These are phyloP conservation scores for Annulohypoxylon truncatum DNA, from an alignment of 2,329 filamentous ascomycete species.

Conservation along the genomic window DNA sequence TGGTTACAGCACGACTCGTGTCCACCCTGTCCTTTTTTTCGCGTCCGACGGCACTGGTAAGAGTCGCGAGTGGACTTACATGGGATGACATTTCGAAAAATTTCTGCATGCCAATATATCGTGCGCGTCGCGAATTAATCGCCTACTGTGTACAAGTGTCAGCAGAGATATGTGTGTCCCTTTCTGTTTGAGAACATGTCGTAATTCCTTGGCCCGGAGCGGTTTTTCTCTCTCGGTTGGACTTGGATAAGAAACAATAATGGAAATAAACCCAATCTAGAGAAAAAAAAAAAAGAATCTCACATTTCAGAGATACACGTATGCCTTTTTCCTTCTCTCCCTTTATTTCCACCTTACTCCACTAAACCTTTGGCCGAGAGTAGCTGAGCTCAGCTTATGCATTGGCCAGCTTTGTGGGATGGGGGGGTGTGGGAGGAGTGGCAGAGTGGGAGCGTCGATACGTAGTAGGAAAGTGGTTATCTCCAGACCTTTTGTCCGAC, in stretches of 20 bases:
- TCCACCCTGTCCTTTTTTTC: neutral
- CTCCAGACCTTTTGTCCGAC: constrained; percentile 8
- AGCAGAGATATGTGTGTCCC: neutral
- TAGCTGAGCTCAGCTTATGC: constrained; percentile 20
- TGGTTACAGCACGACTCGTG: constrained; percentile 6
- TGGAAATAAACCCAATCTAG: no score
- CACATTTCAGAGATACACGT: constrained; percentile 1
- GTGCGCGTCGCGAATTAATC: neutral
- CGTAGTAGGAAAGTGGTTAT: constrained; percentile 1
- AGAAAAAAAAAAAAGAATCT: neutral
- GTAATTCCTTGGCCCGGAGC: neutral
- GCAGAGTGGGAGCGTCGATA: neutral
- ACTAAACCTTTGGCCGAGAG: constrained; percentile 1
- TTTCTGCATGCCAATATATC: neutral
- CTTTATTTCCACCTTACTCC: neutral
- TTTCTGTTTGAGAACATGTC: neutral
- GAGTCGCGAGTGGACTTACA: neutral
- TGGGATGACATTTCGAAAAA: neutral
- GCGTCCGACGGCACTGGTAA: neutral
- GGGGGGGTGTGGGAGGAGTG: neutral
- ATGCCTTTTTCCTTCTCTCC: neutral
- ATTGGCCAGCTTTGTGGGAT: neutral
- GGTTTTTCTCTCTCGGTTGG: neutral
- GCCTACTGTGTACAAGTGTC: neutral
- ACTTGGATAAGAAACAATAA: neutral